Base-by-base conservation (phyloP, 78 protist genomes). In the Dictyostelium capitatum region DNA sequence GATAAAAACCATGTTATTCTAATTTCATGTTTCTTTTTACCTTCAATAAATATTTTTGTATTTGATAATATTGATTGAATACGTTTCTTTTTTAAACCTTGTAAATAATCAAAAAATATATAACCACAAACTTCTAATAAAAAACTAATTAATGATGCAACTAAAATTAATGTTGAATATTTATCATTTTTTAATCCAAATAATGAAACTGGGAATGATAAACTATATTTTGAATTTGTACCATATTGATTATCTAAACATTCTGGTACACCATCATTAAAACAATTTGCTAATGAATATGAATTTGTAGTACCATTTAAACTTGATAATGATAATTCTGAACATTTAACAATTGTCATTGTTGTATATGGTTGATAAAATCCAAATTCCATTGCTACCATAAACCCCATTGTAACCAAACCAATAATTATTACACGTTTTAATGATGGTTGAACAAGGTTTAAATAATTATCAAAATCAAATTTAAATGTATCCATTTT, bases 381-480 rank as follows among this genome's bases (percentile, higher is more conserved):
- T 6, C 75, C 75, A 67, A 32, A 32, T 32, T 67, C 75, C 75
- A 67, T 67, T 30, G 30, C 25, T 6, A 67, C 23, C 75, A 67
- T 67, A 67, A 67, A 67, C 9, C 28, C 75, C 7, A 67, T 14
- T 67, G 75, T 67, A 32, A 67, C 12, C 12, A 67, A 6, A 28
- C 75, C 48, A 67, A 67, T 67, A 9, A 67, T 17, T 15, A 67
- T 67, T 30, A 32, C 14, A 30, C 75, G 28, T 6, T 30, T 9
- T 30, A 32, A 30, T 67, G 75, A 10, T 14, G 75, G 50, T 67
- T 67, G 75, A 14, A 67, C 48, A 28, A n/a, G 14, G 14, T 67
- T 67, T 67, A 67, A 67, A 30, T 67, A 67, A 67, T 67, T 67
- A 67, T 20, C 32, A 67, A 67, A 67, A 67, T 67, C 75, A 67